Evolutionary conservation across 1,284 basidiomycete genomes (phyloP), one percentile per base, ranked within the genome.

Genomic region (Chalciporus sp.): DNA sequence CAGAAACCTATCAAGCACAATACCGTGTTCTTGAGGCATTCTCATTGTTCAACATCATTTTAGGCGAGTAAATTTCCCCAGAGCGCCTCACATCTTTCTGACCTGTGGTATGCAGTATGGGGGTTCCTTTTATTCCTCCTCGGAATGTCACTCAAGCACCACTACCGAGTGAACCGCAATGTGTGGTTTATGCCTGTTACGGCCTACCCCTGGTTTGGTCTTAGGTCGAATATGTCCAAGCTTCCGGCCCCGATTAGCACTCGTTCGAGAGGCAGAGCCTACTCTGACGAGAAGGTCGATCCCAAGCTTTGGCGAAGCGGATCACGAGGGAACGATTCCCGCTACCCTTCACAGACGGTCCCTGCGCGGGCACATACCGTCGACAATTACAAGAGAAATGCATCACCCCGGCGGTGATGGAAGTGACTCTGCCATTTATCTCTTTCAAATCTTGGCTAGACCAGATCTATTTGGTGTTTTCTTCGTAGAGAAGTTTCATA

Each of bases 21-120:
- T 92, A 91, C 67, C 81, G 84, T 37, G 89, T 90, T 26, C 74
- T 91, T 48, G 86, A 85, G 71, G 82, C 84, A 17, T 92, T 91
- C 70, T 83, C 90, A 12, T 72, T 92, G 53, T 82, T 92, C 68
- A 92, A 91, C 64, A 82, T 85, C 52, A 77, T 80, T 49, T 76
- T 92, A 12, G 74, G 88, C 86, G 68, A 58, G 85, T 74, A 16
- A 49, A 17, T 45, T 42, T 41, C 52, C 26, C 46, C 23, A 17
- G 28, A 57, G 29, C 56, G 46, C 57, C 58, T 57, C 37, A 28
- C 23, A 9, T 20, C 17, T 31, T 52, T 45, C 55, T 63, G 60
- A 33, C 64, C 62, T 57, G 39, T 51, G 47, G 4, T 17, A 44
- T 53, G 7, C 57, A 91, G 88, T 90, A 59, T 76, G 84, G 68